Evolutionary conservation across 1,139 yeast genomes (phyloP), one percentile per base, ranked within the genome.

Genomic region (Ogataea hybrid): DNA sequence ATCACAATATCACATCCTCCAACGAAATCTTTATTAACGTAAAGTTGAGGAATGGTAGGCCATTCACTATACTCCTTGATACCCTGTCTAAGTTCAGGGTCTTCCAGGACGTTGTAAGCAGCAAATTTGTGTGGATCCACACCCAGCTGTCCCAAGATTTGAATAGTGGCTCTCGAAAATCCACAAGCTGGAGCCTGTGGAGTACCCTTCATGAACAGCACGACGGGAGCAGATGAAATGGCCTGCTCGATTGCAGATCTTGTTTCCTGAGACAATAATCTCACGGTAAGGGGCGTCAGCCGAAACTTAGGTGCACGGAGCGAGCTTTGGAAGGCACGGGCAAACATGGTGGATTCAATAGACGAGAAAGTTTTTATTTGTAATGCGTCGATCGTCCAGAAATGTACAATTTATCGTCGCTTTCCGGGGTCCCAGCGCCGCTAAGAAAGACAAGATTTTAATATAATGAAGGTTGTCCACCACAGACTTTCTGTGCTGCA

Each of bases 171-270:
- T 59, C 96, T 79, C 6, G 97, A 89, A 61, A 94, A 94, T 1
- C 99, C 98, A 71, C 99, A 94, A 58, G 89, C 95, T 23, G 99
- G 99, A 46, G 86, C 88, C 59, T 90, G 97, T 1, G 99, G 99
- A 1, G 98, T 94, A 9, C 96, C 96, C 62, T 87, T 87, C 96
- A 87, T 87, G 69, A 90, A 90, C 25, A 94, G 73, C 9, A 94
- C 98, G 11, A 92, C 97, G 14, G 96, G 96, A 1, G 97, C 94
- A 12, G 95, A 81, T 5, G 68, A 70, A 22, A 92, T 84, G 1
- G 97, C 97, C 43, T 77, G 74, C 55, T 84, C 89, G 47, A 92
- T 88, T 36, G 97, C 97, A 27, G 75, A 70, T 54, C 75, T 79
- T 51, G 92, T 85, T 54, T 88, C 96, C 5, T 82, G 77, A 23